phyloP scores from a whole-genome alignment of 495 filamentous ascomycete species.

The Trichoderma erinaceum region DNA sequence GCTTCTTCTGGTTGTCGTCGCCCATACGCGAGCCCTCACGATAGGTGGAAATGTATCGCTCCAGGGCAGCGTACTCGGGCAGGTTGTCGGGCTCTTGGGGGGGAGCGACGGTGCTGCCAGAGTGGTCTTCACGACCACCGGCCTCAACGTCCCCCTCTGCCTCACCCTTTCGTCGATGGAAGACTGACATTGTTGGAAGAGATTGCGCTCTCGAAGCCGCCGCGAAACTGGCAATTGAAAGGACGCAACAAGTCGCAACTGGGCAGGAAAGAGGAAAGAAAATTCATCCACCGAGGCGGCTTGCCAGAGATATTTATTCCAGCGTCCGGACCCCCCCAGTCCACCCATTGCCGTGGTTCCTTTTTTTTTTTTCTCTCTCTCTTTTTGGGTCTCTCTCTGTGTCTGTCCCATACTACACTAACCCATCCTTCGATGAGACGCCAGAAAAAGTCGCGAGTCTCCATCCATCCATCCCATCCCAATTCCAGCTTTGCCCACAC shows the following conservation, averaged over 20 bases:
- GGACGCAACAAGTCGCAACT: constrained; percentile 14
- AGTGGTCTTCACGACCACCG: constrained; percentile 10
- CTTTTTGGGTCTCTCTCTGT: not conserved
- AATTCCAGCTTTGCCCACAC: not conserved
- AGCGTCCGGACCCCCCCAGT: not conserved
- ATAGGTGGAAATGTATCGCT: constrained; percentile 15
- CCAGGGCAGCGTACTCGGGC: constrained; percentile 14
- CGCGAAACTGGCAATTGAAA: constrained; percentile 11
- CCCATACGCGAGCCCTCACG: constrained; percentile 4
- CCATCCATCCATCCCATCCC: constrained; percentile 13
- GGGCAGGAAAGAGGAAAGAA: constrained; percentile 1
- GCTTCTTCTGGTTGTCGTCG: constrained; percentile 4
- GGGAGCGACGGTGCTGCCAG: constrained; percentile 9
- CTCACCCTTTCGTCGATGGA: not conserved
- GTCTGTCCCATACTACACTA: too few relatives aligned
- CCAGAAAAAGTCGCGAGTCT: not conserved
- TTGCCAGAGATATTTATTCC: constrained; percentile 10
- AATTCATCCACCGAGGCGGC: constrained; percentile 1
- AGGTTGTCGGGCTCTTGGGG: not conserved
- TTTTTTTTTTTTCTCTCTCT: not conserved
- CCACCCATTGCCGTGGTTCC: constrained; percentile 10
- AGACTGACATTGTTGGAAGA: constrained; percentile 13
- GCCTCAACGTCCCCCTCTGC: not conserved
- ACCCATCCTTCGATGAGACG: constrained; percentile 3
- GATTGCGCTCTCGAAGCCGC: constrained; percentile 7